Conservation (phyloP, 768 basidiomycete genomes). For the Termitomyces eurrhizus region DNA sequence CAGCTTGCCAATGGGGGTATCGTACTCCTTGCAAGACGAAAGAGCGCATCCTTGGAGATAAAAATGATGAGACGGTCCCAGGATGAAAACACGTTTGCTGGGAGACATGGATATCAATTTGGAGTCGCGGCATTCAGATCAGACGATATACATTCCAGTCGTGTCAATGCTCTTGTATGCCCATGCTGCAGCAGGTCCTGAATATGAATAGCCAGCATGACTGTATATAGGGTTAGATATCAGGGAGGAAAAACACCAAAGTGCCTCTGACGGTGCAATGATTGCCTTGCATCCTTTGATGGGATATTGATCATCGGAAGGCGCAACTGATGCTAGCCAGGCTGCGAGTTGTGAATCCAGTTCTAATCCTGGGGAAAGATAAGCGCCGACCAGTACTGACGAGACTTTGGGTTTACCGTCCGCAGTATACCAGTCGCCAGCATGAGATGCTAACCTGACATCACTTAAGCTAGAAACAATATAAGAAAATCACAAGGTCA, state of each 20-base stretch:
- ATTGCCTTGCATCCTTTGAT: constrained; percentile 74
- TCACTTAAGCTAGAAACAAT: constrained; percentile 11
- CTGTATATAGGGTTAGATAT: constrained; percentile 34
- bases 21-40: constrained; percentile 71
- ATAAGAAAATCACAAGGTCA: not conserved
- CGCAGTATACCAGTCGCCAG: constrained; percentile 85
- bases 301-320: constrained; percentile 49
- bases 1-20: constrained; percentile 82
- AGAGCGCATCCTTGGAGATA: constrained; percentile 87
- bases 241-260: not conserved
- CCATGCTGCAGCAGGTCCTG: constrained; percentile 93
- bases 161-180: constrained; percentile 90
- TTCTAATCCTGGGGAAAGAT: constrained; percentile 38
- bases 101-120: not conserved
- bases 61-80: constrained; percentile 94
- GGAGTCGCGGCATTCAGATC: constrained; percentile 4
- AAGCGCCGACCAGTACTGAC: constrained; percentile 11
- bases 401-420: constrained; percentile 42
- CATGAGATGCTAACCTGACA: constrained; percentile 69
- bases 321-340: constrained; percentile 58
- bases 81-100: constrained; percentile 90
- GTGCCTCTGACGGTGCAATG: constrained; percentile 83
- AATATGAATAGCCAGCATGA: constrained; percentile 95
- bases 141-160: constrained; percentile 64
- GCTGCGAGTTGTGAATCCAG: constrained; percentile 57